phyloP scores from a whole-genome alignment of 2,329 filamentous ascomycete species.

The Scolecobasidium constrictum region DNA sequence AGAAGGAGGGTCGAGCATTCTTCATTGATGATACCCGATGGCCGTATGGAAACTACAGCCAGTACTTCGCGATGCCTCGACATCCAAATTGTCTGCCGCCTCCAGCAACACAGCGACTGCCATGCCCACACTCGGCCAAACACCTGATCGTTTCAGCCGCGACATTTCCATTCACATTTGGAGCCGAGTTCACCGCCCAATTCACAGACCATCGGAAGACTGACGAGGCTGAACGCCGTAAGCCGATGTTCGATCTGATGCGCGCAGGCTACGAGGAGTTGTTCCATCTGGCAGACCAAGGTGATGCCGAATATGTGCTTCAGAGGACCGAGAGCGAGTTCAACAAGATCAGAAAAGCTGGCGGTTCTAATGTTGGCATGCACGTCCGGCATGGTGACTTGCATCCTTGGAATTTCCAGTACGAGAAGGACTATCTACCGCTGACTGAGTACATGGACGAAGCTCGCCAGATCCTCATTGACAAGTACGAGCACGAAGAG shows the following conservation, averaged over 20 bases:
- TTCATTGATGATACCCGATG: conserved; percentile 79
- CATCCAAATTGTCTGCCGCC: conserved; percentile 57
- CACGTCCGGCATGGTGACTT: conserved; percentile 74
- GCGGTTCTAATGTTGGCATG: conserved; percentile 53
- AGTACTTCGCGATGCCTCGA: conserved; percentile 61
- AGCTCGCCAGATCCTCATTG: conserved; percentile 44
- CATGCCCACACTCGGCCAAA: conserved; percentile 64
- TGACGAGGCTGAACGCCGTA: conserved; percentile 41
- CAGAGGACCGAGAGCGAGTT: conserved; percentile 43
- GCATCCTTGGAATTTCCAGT: conserved; percentile 67
- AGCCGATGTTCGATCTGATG: conserved; percentile 56
- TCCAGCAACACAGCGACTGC: conserved; percentile 63
- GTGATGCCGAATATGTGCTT: conserved; percentile 27
- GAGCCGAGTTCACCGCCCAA: conserved; percentile 43
- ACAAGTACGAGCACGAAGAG: conserved; percentile 23
- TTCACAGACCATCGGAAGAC: conserved; percentile 38
- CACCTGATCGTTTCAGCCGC: conserved; percentile 65
- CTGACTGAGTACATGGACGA: conserved; percentile 54
- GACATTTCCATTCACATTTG: conserved; percentile 55
- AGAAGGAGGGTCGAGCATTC: conserved; percentile 63
- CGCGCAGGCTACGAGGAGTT: conserved; percentile 62
- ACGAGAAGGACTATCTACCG: conserved; percentile 67
- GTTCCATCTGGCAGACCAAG: conserved; percentile 58
- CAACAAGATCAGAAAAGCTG: conserved; percentile 22
- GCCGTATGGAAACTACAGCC: conserved; percentile 65